phyloP scores from a whole-genome alignment of 768 basidiomycete genomes.

The Tephrocybe sp. region DNA sequence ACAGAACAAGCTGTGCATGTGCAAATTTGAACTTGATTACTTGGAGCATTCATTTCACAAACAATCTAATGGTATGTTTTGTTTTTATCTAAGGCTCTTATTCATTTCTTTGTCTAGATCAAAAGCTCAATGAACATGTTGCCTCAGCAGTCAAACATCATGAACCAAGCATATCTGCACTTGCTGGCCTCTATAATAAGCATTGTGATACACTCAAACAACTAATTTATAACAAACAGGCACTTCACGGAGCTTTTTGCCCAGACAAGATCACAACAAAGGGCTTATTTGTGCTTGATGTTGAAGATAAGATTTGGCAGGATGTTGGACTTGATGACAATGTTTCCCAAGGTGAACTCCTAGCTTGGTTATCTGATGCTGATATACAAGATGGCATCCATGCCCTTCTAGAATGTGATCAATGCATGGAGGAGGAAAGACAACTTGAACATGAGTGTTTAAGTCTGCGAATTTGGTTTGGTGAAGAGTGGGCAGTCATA shows the following conservation, averaged over 20 bases:
- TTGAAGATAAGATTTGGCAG: conserved; percentile 36
- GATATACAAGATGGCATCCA: conserved; percentile 23
- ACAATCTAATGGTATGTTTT: conserved; percentile 16
- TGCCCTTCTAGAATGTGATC: conserved; percentile 22
- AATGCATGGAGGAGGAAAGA: conserved; percentile 25
- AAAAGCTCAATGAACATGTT: conserved; percentile 26
- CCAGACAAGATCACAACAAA: conserved; percentile 22
- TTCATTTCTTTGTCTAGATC: conserved; percentile 12
- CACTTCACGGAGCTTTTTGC: conserved; percentile 19
- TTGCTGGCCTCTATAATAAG: conserved; percentile 26
- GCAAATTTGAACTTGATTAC: conserved; percentile 26
- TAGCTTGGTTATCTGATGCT: conserved; percentile 18
- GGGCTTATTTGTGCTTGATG: conserved; percentile 28
- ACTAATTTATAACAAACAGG: conserved; percentile 17
- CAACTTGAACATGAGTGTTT: conserved; percentile 17
- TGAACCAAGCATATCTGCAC: conserved; percentile 23
- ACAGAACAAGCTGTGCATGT: conserved; percentile 14
- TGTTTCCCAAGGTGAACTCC: neutral
- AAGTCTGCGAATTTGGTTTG: too few species aligned
- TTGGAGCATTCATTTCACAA: conserved; percentile 18
- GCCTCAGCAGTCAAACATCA: conserved; percentile 20
- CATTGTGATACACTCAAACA: conserved; percentile 20
- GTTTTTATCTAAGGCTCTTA: neutral
- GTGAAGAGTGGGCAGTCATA: too few species aligned
- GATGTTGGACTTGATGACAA: conserved; percentile 27